Evolutionary conservation across 345 rosid species (phyloP).

Genomic region (Combretum micranthum): DNA sequence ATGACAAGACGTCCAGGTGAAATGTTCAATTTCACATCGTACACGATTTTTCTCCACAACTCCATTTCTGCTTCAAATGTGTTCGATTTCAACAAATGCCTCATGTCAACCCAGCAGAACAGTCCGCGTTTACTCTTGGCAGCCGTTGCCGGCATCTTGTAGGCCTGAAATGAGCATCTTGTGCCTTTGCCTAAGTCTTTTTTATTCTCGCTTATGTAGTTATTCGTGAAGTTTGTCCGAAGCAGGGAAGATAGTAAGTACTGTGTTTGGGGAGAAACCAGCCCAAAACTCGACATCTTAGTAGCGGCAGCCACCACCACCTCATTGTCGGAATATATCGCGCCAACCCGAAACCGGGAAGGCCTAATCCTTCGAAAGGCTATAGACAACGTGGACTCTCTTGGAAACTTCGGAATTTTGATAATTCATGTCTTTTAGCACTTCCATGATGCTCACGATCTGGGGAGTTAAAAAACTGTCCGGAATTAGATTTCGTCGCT

Average conservation of each 20-base stretch:
- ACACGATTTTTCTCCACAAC: constrained; percentile 28
- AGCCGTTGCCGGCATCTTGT: constrained; percentile 18
- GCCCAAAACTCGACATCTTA: constrained; percentile 52
- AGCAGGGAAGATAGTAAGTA: constrained; percentile 26
- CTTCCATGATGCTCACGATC: constrained; percentile 36
- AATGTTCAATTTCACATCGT: constrained; percentile 25
- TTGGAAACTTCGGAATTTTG: constrained; percentile 11
- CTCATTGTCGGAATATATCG: constrained; percentile 43
- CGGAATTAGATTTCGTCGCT: constrained; percentile 57
- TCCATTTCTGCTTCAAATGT: constrained; percentile 29
- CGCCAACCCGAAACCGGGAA: constrained; percentile 51
- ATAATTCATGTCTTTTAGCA: constrained; percentile 24
- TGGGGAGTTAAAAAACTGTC: constrained; percentile 31
- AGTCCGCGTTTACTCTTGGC: constrained; percentile 28
- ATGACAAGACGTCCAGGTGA: constrained; percentile 35
- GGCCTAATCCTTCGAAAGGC: constrained; percentile 55
- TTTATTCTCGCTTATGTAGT: constrained; percentile 3
- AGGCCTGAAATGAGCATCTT: constrained; percentile 21
- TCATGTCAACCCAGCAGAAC: constrained; percentile 36
- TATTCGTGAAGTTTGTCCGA: constrained; percentile 5
- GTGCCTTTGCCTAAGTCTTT: constrained; percentile 3
- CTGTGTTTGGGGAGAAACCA: constrained; percentile 54
- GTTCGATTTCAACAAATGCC: constrained; percentile 19
- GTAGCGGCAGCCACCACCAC: constrained; percentile 40
- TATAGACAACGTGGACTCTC: constrained; percentile 41